A percentile compares a stretch with the other conserved stretches of the same genome.
phyloP scores from a whole-genome alignment of 2,329 filamentous ascomycete species.

The Sporothrix schenckii region DNA sequence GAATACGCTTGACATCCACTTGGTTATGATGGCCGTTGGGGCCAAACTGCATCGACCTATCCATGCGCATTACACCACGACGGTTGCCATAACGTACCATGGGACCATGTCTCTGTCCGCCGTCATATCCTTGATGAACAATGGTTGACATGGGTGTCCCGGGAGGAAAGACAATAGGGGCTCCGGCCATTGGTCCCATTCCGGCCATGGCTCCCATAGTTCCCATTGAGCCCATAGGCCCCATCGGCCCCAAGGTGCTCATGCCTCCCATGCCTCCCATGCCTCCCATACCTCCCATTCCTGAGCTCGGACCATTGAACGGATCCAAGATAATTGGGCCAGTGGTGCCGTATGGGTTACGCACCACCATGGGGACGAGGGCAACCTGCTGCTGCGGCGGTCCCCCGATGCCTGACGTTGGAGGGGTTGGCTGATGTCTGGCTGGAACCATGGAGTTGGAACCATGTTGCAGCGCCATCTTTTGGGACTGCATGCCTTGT shows the following conservation, averaged over 20 bases:
- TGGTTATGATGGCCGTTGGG: conserved; percentile 61
- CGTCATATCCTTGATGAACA: conserved; percentile 42
- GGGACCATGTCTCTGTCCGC: conserved; percentile 47
- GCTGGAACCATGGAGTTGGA: conserved; percentile 21
- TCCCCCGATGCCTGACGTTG: conserved; percentile 37
- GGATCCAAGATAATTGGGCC: conserved; percentile 45
- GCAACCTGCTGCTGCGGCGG: conserved; percentile 43
- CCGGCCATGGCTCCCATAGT: conserved; percentile 31
- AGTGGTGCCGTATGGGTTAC: conserved; percentile 41
- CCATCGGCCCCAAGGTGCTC: background rate
- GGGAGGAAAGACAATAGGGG: conserved; percentile 32
- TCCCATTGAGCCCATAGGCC: background rate
- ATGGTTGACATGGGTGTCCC: conserved; percentile 17
- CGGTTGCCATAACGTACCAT: conserved; percentile 47
- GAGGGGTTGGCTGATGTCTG: conserved; percentile 33
- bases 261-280: conserved; percentile 53
- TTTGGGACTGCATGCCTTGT: background rate
- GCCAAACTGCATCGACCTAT: conserved; percentile 52
- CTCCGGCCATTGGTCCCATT: conserved; percentile 38
- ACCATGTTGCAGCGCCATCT: conserved; percentile 14
- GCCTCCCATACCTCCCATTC: conserved; percentile 63
- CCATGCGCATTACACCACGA: conserved; percentile 54
- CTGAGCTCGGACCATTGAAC: conserved; percentile 38
- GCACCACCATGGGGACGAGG: conserved; percentile 46
- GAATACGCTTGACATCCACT: conserved; percentile 63